Conservation (phyloP, 257 asterid species). For the Nicotiana obtusifolia region DNA sequence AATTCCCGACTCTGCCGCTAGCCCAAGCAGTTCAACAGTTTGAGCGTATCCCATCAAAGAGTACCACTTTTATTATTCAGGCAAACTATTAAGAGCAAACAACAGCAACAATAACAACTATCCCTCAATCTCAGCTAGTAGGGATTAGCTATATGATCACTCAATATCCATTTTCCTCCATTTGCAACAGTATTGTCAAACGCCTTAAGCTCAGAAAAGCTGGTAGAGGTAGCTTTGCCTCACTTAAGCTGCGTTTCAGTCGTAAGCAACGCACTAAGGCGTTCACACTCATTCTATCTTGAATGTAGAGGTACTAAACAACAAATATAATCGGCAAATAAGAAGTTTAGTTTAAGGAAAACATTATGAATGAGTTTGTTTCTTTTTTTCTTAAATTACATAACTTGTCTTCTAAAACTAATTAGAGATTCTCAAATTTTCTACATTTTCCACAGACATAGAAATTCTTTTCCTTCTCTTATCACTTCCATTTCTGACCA, state of each 20-base stretch:
- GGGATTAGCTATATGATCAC: neutral
- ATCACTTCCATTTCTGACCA: neutral
- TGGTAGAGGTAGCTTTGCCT: no score
- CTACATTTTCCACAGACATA: neutral
- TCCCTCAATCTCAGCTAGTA: neutral
- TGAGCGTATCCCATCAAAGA: neutral
- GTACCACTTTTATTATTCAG: neutral
- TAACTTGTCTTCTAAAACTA: neutral
- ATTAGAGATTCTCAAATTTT: neutral
- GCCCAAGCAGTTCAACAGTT: neutral
- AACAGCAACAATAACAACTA: neutral
- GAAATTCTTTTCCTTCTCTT: neutral
- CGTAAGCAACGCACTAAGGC: no score
- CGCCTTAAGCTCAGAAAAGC: no score
- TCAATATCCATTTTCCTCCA: neutral
- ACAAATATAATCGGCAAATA: no score
- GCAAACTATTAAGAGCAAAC: neutral
- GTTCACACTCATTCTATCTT: no score
- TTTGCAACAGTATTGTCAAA: neutral
- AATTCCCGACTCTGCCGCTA: no score
- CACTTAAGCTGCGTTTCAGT: no score
- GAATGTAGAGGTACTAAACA: no score
- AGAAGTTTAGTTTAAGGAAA: no score
- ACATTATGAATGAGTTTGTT: no score
- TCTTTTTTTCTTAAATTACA: no score